Evolutionary conservation across 495 filamentous ascomycete species (phyloP), one percentile per base, ranked within the genome.

Genomic region (Penicillium lividum): DNA sequence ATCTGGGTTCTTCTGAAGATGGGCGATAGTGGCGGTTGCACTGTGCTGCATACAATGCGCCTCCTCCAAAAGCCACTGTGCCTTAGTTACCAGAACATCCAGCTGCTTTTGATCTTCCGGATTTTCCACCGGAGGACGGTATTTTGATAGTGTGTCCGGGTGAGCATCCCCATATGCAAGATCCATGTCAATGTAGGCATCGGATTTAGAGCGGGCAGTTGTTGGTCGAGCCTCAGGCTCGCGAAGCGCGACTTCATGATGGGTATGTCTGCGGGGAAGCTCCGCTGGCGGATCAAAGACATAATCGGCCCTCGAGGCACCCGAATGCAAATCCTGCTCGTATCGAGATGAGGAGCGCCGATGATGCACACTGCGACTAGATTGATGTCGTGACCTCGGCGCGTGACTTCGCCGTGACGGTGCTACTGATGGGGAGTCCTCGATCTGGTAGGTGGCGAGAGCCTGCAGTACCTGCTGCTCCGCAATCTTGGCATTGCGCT

Each of bases 1-100:
- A 60, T 98, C 91, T 0, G 94, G 94, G 54, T 94, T 91, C 58
- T 89, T 86, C 65, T 98, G 92, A 7, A 98, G 80, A 53, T 89
- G 87, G n/a, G 86, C 74, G 59, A 98, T 96, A 40, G 90, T 96
- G 25, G 86, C 78, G 0, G 84, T 87, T 5, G 88, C 92, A n/a
- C 86, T 87, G 68, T 94, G 85, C 29, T 96, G 92, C 31, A 96
- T 60, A 71, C 92, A 96, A 65, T 96, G 86, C 9, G 90, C 90
- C 67, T 97, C 91, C 59, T 92, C 85, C 0, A 97, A 75, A 5
- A 96, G 76, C 54, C 72, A 70, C 69, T 93, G 88, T 25, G 93
- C 85, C 54, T 82, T 84, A 45, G 74, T 75, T 42, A 95, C 83
- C 28, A 93, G 82, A 16, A 70, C 80, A 49, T 83, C 77, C 4